Percentiles rank a stretch among this genome's conserved stretches.
These are phyloP conservation scores for Senecio squalidus DNA, from an alignment of 140 eudicot genomes.

Conservation along the genomic window DNA sequence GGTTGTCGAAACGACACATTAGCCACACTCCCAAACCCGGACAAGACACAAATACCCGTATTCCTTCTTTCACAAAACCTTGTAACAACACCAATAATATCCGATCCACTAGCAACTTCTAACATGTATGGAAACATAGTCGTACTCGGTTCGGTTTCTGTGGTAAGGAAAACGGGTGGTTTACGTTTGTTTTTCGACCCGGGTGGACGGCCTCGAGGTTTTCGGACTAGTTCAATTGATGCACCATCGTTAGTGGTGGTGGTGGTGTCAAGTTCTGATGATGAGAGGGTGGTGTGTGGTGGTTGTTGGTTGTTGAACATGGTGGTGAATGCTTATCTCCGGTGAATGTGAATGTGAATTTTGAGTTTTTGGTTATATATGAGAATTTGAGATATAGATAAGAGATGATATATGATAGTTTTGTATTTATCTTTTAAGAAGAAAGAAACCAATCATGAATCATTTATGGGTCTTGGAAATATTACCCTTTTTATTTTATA, in stretches of 20 bases:
- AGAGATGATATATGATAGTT: too few relatives aligned
- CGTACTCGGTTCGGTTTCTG: constrained; percentile 28
- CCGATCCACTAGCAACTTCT: constrained; percentile 38
- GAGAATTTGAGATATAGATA: too few relatives aligned
- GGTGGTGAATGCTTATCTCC: neutral
- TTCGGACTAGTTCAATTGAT: constrained; percentile 36
- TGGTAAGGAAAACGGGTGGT: constrained; percentile 32
- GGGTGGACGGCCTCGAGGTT: constrained; percentile 59
- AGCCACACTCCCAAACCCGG: constrained; percentile 46
- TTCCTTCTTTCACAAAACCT: constrained; percentile 30
- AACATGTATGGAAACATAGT: constrained; percentile 51
- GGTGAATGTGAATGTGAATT: too few relatives aligned
- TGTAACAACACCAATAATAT: constrained; percentile 33
- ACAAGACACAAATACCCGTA: constrained; percentile 42
- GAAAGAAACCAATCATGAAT: too few relatives aligned
- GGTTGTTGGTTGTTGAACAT: neutral
- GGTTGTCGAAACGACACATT: constrained; percentile 47
- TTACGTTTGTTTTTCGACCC: constrained; percentile 52
- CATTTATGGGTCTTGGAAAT: too few relatives aligned
- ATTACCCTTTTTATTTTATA: too few relatives aligned
- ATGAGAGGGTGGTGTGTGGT: neutral
- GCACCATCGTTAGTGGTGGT: constrained; percentile 28
- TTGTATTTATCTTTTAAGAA: too few relatives aligned
- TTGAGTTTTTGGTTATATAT: too few relatives aligned
- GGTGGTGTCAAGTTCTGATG: neutral